These are phyloP conservation scores for Lophium mytilinum DNA, from an alignment of 495 filamentous ascomycete species.

Conservation along the genomic window DNA sequence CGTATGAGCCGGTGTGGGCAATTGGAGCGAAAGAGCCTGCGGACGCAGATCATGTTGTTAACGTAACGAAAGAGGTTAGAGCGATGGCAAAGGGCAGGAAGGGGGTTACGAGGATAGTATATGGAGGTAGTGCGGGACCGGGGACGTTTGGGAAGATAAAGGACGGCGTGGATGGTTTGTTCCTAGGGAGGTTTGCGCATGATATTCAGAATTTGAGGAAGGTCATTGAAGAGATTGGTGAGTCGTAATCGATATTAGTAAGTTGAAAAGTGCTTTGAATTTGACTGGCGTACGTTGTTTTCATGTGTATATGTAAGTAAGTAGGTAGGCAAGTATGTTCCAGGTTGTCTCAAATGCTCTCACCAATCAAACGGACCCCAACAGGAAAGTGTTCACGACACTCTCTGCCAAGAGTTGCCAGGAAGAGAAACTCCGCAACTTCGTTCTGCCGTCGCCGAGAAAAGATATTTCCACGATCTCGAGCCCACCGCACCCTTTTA, in stretches of 20 bases:
- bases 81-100: conserved; percentile 30
- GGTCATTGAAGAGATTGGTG: conserved; percentile 58
- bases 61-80: conserved; percentile 57
- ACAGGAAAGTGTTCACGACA: too few relatives aligned
- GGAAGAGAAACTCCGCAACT: too few relatives aligned
- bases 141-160: conserved; percentile 60
- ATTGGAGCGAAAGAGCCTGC: conserved; percentile 73
- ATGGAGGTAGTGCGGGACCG: conserved; percentile 73
- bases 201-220: conserved; percentile 57
- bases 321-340: too few relatives aligned
- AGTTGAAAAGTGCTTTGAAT: background rate
- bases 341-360: too few relatives aligned
- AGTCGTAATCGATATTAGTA: background rate
- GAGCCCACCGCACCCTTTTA: too few relatives aligned
- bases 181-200: conserved; percentile 75
- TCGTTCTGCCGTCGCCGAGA: too few relatives aligned
- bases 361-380: too few relatives aligned
- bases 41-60: conserved; percentile 58
- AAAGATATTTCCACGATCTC: too few relatives aligned
- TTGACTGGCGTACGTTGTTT: too few relatives aligned
- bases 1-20: conserved; percentile 87
- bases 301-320: too few relatives aligned
- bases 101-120: conserved; percentile 57
- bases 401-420: too few relatives aligned
- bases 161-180: conserved; percentile 70